These are phyloP conservation scores for Trichoderma semiorbis DNA, from an alignment of 2,329 filamentous ascomycete genomes.

Conservation along the genomic window DNA sequence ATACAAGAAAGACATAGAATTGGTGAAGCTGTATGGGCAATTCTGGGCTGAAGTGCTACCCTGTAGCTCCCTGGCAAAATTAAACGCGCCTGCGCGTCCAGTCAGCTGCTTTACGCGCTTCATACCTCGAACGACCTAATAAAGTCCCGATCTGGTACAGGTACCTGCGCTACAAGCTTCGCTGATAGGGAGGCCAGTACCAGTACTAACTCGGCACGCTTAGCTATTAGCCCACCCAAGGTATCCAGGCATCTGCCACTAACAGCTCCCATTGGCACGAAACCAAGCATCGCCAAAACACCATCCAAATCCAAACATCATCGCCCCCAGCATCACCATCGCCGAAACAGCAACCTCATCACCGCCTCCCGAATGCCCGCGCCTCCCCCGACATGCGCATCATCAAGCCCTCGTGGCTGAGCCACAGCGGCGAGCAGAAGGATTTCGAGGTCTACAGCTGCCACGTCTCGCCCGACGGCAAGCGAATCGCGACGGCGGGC, in stretches of 20 bases:
- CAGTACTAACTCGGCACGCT: not conserved
- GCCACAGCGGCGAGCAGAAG: constrained; percentile 94
- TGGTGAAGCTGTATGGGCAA: too few species aligned
- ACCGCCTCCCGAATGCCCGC: constrained; percentile 16
- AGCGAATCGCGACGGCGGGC: constrained; percentile 86
- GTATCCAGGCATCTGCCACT: not conserved
- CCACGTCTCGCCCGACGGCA: constrained; percentile 92
- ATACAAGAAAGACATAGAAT: too few species aligned
- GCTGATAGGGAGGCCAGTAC: not conserved
- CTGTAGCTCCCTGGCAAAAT: not conserved
- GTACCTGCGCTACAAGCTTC: not conserved
- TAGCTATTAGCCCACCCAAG: not conserved
- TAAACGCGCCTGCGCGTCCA: not conserved
- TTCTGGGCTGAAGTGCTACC: not conserved
- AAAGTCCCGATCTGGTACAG: not conserved
- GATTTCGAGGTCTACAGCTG: constrained; percentile 99
- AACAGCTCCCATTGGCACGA: not conserved
- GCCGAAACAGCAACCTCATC: not conserved
- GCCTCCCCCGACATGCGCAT: constrained; percentile 61
- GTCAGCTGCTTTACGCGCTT: not conserved
- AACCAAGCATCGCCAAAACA: not conserved
- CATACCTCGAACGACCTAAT: not conserved
- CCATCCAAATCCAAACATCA: not conserved
- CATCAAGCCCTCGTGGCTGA: constrained; percentile 94
- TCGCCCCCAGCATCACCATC: not conserved